phyloP scores from a whole-genome alignment of 2,329 filamentous ascomycete species.

The Cladosporium halotolerans region DNA sequence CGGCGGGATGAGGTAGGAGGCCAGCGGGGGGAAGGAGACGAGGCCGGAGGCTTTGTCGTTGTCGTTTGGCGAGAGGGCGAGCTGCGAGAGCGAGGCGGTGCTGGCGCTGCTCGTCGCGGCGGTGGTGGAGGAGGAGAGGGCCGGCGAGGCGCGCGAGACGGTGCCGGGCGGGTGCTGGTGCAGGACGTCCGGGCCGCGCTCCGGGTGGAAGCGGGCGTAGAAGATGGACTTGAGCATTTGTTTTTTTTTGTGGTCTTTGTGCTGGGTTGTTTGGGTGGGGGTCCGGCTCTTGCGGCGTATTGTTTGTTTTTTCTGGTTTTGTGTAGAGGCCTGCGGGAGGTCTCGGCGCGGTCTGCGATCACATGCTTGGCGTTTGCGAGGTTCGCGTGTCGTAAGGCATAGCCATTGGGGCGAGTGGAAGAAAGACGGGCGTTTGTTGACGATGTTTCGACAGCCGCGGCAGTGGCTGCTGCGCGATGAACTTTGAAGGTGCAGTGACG shows the following conservation, averaged over 20 bases:
- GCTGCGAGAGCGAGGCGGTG: background rate
- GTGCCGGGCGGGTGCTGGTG: slow-evolving; percentile 26
- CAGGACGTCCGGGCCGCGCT: slow-evolving; percentile 31
- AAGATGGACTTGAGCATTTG: slow-evolving; percentile 60
- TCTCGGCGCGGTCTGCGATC: background rate
- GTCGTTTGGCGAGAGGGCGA: no score
- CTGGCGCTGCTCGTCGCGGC: no score
- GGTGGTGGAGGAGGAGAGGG: background rate
- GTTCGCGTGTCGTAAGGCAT: no score
- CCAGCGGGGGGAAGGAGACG: slow-evolving; percentile 65
- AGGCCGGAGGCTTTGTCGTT: no score
- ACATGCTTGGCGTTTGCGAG: no score
- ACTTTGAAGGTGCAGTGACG: no score
- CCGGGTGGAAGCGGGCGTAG: slow-evolving; percentile 60
- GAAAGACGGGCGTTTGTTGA: no score
- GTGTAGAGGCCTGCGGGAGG: background rate
- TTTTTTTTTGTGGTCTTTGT: background rate
- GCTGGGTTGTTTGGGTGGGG: background rate
- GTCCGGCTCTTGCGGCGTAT: background rate
- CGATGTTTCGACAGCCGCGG: no score
- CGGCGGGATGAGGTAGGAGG: slow-evolving; percentile 88
- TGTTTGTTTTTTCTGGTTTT: background rate
- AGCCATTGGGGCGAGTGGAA: no score
- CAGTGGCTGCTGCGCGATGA: no score
- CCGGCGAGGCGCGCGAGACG: slow-evolving; percentile 15